These are phyloP conservation scores for Basidiobolus meristosporus DNA, from an alignment of 371 early-diverging fungal species.

Conservation along the genomic window DNA sequence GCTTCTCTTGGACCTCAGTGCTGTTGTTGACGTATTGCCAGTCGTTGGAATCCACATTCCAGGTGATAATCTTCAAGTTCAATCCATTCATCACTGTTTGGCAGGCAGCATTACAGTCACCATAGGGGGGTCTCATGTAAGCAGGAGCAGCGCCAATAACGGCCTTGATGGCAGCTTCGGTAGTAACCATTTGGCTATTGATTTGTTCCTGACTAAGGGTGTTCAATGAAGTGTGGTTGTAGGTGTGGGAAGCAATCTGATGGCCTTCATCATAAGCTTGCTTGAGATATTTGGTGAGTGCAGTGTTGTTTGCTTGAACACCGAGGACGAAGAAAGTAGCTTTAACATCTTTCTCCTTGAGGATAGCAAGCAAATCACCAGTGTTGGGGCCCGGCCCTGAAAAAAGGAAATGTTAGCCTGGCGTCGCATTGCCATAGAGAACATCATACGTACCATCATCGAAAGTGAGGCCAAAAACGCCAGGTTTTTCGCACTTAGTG, in stretches of 20 bases:
- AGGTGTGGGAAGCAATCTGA: slow-evolving; percentile 29
- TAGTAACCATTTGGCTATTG: slow-evolving; percentile 3
- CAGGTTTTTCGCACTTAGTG: slow-evolving; percentile 2
- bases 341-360: slow-evolving; percentile 20
- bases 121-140: slow-evolving; percentile 19
- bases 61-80: slow-evolving; percentile 3
- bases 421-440: no score
- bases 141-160: slow-evolving; percentile 17
- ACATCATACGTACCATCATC: slow-evolving; percentile 25
- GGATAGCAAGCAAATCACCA: slow-evolving; percentile 15
- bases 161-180: slow-evolving; percentile 11
- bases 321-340: slow-evolving; percentile 56
- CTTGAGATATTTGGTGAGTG: slow-evolving; percentile 10
- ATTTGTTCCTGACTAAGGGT: slow-evolving; percentile 11
- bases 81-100: background rate
- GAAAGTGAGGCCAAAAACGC: slow-evolving; percentile 15
- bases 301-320: slow-evolving; percentile 7
- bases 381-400: slow-evolving; percentile 15
- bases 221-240: slow-evolving; percentile 20
- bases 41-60: slow-evolving; percentile 9
- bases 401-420: no score
- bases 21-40: no score
- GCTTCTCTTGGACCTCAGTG: no score
- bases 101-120: slow-evolving; percentile 3
- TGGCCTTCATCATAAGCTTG: slow-evolving; percentile 19